Conservation (phyloP, 176 grass and related monocot species). For the Raddia guianensis region DNA sequence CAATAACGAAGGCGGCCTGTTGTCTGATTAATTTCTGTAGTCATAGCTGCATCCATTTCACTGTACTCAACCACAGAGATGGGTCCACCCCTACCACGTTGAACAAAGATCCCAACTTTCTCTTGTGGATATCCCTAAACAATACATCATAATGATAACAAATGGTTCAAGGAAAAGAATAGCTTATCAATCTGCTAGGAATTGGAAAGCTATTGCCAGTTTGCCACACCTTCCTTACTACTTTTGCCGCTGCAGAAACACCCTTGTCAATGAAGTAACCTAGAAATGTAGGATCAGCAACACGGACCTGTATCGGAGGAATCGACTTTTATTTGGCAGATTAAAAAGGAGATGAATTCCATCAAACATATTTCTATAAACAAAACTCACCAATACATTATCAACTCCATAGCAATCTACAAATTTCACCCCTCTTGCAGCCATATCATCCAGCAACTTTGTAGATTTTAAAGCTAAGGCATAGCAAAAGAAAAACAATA, state of each 20-base stretch:
- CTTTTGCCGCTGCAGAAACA: constrained; percentile 74
- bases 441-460: constrained; percentile 82
- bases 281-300: constrained; percentile 88
- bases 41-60: constrained; percentile 79
- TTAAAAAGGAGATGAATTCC: constrained; percentile 22
- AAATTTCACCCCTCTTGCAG: constrained; percentile 73
- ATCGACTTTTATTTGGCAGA: constrained; percentile 42
- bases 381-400: constrained; percentile 67
- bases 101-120: constrained; percentile 88
- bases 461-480: constrained; percentile 66
- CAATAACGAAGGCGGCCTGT: constrained; percentile 82
- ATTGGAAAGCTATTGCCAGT: constrained; percentile 3
- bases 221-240: constrained; percentile 68
- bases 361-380: neutral
- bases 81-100: constrained; percentile 73
- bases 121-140: constrained; percentile 73
- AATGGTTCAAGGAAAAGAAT: constrained; percentile 24
- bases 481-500: neutral
- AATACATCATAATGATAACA: constrained; percentile 25
- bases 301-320: constrained; percentile 61
- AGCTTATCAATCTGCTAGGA: constrained; percentile 20
- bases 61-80: constrained; percentile 80
- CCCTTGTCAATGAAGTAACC: constrained; percentile 86
- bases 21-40: constrained; percentile 79
- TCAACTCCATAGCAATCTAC: constrained; percentile 92